These are phyloP conservation scores for Erodium maritimum DNA, from an alignment of 345 rosid species.

Conservation along the genomic window DNA sequence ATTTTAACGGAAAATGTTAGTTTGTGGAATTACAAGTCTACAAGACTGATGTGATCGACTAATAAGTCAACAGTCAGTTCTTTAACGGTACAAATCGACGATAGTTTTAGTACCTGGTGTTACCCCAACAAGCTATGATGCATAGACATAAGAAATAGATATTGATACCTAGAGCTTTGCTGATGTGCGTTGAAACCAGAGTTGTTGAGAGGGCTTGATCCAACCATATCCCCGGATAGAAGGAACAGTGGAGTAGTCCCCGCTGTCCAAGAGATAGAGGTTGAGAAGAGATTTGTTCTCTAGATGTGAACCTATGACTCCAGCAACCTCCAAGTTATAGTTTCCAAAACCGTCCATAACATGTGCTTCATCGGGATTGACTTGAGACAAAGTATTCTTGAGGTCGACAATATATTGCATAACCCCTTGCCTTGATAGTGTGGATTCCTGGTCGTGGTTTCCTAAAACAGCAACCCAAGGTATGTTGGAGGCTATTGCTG, in stretches of 20 bases:
- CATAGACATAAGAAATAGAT: too few species aligned
- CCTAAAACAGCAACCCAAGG: constrained; percentile 92
- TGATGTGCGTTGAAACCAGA: constrained; percentile 77
- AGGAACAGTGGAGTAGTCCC: constrained; percentile 58
- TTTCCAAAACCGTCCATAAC: constrained; percentile 84
- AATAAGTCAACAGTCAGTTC: too few species aligned
- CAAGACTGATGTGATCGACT: too few species aligned
- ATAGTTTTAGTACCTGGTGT: too few species aligned
- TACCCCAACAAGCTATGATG: too few species aligned
- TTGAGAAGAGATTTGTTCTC: constrained; percentile 75
- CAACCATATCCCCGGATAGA: constrained; percentile 63
- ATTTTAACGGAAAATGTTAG: too few species aligned
- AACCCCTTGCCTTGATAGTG: constrained; percentile 62
- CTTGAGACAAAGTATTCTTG: constrained; percentile 49
- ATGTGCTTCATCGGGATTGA: constrained; percentile 47
- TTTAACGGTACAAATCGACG: too few species aligned
- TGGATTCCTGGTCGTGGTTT: constrained; percentile 82
- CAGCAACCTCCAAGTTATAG: constrained; percentile 67
- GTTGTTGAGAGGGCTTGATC: constrained; percentile 77
- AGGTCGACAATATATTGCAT: constrained; percentile 68
- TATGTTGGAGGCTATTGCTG: constrained; percentile 60
- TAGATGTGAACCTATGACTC: constrained; percentile 51
- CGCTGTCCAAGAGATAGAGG: constrained; percentile 75
- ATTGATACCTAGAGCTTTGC: constrained; percentile 46
- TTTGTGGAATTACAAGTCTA: too few species aligned